These are phyloP conservation scores for Gliomastix tumulicola DNA, from an alignment of 2,329 filamentous ascomycete genomes.

Conservation along the genomic window DNA sequence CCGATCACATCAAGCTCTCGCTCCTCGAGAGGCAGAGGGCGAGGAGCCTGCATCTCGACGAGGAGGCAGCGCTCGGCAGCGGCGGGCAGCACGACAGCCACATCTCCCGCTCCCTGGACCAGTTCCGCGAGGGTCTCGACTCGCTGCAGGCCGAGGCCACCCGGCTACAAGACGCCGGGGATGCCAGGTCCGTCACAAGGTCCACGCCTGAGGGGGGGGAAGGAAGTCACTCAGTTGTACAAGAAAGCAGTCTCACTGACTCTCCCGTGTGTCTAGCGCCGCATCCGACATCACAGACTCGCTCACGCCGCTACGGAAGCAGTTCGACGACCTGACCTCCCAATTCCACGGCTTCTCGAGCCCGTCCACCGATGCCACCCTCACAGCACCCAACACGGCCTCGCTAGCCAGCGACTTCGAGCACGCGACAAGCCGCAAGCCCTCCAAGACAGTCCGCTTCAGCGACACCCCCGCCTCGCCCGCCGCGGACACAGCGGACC, in stretches of 20 bases:
- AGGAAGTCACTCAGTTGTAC: not conserved
- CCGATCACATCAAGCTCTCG: conserved; percentile 95
- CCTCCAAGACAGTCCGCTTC: conserved; percentile 77
- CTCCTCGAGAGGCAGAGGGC: conserved; percentile 87
- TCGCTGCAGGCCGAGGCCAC: conserved; percentile 57
- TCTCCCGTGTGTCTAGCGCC: conserved; percentile 25
- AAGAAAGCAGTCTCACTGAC: not conserved
- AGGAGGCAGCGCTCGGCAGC: conserved; percentile 1
- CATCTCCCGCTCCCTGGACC: conserved; percentile 81
- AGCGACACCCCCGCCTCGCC: conserved; percentile 51
- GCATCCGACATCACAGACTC: conserved; percentile 51
- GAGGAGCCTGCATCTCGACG: conserved; percentile 68
- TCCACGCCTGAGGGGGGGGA: not conserved
- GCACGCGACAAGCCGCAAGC: conserved; percentile 43
- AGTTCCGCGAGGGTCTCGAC: conserved; percentile 74
- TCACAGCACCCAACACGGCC: conserved; percentile 58
- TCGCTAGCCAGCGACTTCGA: conserved; percentile 56
- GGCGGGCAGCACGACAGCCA: conserved; percentile 79
- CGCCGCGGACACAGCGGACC: too few relatives aligned
- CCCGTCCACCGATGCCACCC: conserved; percentile 38
- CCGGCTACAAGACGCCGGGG: conserved; percentile 56
- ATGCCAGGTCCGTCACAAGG: conserved; percentile 48
- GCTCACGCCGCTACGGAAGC: conserved; percentile 61
- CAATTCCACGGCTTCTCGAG: conserved; percentile 69
- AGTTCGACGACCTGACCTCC: conserved; percentile 68